Base-by-base conservation (phyloP, 1,139 yeast genomes). In the Diutina sp. region DNA sequence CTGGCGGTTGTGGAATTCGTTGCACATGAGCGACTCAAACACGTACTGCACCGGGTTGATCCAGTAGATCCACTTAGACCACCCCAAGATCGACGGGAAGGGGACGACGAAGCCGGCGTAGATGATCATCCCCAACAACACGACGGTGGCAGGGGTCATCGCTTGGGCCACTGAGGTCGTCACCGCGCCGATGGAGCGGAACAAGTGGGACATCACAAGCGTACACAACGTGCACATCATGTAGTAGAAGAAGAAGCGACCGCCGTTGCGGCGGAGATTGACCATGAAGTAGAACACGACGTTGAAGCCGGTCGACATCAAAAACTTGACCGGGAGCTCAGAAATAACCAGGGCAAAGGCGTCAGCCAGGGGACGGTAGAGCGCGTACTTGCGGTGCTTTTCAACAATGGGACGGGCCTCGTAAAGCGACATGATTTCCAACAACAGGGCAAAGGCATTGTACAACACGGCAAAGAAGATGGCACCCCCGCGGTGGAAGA, bases 1-100 rank as follows among this genome's bases (percentile, higher is more conserved):
- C 9, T 67, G 62, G 16, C 80, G 67, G 55, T 71, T 74, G 58
- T 69, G 69, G 63, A 80, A 82, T 65, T 84, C 90, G 63, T 79
- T 86, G 3, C 79, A 76, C 82, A 87, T 80, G 64, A 87, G 68
- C 0, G 87, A 73, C 67, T 86, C 91, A 63, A 85, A 86, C 4
- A 80, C 77, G 63, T 87, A 87, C 5, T 82, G 84, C 55, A 87
- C 71, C 0, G 95, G 95, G 63, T 87, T 79, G 58, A 87, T 67
- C 64, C 84, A 87, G 69, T 83, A 84, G 63, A 87, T 81, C 93
- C 95, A 88, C 61, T 85, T 75, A 45, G 87, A 80, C 95, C 95
- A 87, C 30, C 87, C 86, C 58, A 80, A 77, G 86, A 87, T 84
- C 58, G 77, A 74, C 6, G 80, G 78, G 56, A 78, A 78, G 46